These are phyloP conservation scores for Epichloe gansuensis DNA, from an alignment of 2,329 filamentous ascomycete genomes.

Conservation along the genomic window DNA sequence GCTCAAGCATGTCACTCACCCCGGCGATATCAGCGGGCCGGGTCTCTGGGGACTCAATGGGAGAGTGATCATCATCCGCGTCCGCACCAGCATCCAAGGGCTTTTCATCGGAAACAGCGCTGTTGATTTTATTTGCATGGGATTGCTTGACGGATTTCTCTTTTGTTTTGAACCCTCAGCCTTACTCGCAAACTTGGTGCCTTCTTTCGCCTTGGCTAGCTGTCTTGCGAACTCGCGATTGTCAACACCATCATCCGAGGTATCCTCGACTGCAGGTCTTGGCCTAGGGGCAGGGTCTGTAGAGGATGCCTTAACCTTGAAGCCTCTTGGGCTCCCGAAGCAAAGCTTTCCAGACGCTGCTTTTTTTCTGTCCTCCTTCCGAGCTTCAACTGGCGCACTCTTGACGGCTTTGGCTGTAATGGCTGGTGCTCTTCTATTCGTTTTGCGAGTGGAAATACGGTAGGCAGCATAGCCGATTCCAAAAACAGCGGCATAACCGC, in stretches of 20 bases:
- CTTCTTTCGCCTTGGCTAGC: conserved; percentile 58
- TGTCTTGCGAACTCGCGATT: conserved; percentile 68
- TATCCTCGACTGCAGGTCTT: conserved; percentile 21
- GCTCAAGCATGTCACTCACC: conserved; percentile 86
- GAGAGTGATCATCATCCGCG: conserved; percentile 70
- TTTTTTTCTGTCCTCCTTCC: conserved; percentile 33
- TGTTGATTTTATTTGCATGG: conserved; percentile 41
- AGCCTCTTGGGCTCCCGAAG: conserved; percentile 23
- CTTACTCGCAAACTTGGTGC: conserved; percentile 45
- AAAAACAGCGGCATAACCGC: conserved; percentile 25
- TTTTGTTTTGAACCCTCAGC: conserved; percentile 48
- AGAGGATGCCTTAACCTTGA: conserved; percentile 26
- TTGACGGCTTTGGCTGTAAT: conserved; percentile 19
- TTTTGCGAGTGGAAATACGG: conserved; percentile 22
- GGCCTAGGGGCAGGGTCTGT: conserved; percentile 3
- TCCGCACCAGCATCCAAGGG: conserved; percentile 54
- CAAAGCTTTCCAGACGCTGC: conserved; percentile 31
- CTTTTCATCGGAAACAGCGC: conserved; percentile 30
- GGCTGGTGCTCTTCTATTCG: conserved; percentile 18
- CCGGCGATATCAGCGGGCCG: conserved; percentile 49
- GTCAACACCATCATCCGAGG: conserved; percentile 48
- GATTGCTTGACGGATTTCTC: conserved; percentile 61
- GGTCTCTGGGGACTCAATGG: conserved; percentile 52
- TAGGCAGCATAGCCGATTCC: conserved; percentile 25
- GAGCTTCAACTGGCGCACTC: conserved; percentile 18